Evolutionary conservation across 768 basidiomycete genomes (phyloP).

Genomic region (Mycena pura): DNA sequence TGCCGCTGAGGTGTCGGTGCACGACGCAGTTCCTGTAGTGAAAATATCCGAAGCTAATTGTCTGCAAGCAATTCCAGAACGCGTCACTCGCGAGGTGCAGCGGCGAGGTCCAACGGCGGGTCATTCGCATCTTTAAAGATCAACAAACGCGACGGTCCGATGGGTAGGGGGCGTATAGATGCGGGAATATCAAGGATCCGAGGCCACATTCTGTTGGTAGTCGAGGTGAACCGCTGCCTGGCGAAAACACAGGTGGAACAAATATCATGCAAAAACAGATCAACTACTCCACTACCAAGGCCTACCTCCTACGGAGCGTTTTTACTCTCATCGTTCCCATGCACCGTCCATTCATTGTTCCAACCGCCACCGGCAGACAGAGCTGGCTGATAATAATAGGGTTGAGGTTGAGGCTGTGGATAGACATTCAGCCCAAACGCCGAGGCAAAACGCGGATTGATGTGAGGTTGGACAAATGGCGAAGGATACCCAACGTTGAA

Average conservation of each 20-base stretch:
- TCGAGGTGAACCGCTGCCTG: not conserved
- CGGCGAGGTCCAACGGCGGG: not conserved
- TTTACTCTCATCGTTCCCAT: slow-evolving; percentile 27
- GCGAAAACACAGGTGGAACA: not conserved
- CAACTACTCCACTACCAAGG: not conserved
- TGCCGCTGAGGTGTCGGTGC: slow-evolving; percentile 55
- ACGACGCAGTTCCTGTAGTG: slow-evolving; percentile 55
- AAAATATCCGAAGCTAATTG: slow-evolving; percentile 60
- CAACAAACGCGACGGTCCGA: not conserved
- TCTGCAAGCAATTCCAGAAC: not conserved
- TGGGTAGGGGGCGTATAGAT: slow-evolving; percentile 2
- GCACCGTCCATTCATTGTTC: slow-evolving; percentile 49
- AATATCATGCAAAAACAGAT: slow-evolving; percentile 1
- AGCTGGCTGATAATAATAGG: slow-evolving; percentile 10
- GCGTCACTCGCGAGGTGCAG: not conserved
- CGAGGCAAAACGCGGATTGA: slow-evolving; percentile 81
- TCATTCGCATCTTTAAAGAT: slow-evolving; percentile 5
- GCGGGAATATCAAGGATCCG: not conserved
- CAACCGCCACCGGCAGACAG: slow-evolving; percentile 30
- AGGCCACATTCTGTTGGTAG: slow-evolving; percentile 1
- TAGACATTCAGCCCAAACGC: slow-evolving; percentile 60
- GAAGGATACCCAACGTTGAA: slow-evolving; percentile 30
- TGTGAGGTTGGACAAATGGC: slow-evolving; percentile 74
- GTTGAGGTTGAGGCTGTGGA: slow-evolving; percentile 29
- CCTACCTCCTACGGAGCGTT: slow-evolving; percentile 12